Evolutionary conservation across 345 rosid genomes (phyloP).

Genomic region (Trapa bicornis): DNA sequence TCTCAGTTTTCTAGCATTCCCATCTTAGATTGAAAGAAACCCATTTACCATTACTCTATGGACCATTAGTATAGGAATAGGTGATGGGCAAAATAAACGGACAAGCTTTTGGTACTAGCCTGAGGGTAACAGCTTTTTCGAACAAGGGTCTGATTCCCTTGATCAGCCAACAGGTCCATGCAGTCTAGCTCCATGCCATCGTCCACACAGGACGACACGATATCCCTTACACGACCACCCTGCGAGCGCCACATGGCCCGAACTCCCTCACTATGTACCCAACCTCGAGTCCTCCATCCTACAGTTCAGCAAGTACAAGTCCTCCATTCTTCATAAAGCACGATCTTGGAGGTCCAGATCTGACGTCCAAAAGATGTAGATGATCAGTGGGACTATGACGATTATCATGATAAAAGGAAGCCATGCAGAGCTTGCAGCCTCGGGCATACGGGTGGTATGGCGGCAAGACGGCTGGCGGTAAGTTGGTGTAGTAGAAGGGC

Average conservation of each 20-base stretch:
- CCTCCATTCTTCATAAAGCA: neutral
- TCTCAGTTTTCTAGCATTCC: no score
- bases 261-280: conserved; percentile 56
- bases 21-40: no score
- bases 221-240: conserved; percentile 45
- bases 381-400: neutral
- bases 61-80: no score
- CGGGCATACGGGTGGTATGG: neutral
- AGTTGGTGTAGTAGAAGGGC: conserved; percentile 6
- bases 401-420: neutral
- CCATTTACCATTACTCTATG: no score
- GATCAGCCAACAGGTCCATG: conserved; percentile 34
- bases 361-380: conserved; percentile 9
- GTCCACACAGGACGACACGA: conserved; percentile 44
- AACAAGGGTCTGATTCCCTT: conserved; percentile 20
- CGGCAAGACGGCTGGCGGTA: conserved; percentile 5
- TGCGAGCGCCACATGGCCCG: conserved; percentile 45
- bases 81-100: no score
- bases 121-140: conserved; percentile 25
- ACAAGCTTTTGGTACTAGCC: conserved; percentile 9
- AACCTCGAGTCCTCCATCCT: conserved; percentile 29
- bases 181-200: conserved; percentile 50
- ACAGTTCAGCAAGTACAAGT: conserved; percentile 55
- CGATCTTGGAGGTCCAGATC: conserved; percentile 9
- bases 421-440: neutral